These are phyloP conservation scores for Plenodomus lindquistii DNA, from an alignment of 2,329 filamentous ascomycete species.

Conservation along the genomic window DNA sequence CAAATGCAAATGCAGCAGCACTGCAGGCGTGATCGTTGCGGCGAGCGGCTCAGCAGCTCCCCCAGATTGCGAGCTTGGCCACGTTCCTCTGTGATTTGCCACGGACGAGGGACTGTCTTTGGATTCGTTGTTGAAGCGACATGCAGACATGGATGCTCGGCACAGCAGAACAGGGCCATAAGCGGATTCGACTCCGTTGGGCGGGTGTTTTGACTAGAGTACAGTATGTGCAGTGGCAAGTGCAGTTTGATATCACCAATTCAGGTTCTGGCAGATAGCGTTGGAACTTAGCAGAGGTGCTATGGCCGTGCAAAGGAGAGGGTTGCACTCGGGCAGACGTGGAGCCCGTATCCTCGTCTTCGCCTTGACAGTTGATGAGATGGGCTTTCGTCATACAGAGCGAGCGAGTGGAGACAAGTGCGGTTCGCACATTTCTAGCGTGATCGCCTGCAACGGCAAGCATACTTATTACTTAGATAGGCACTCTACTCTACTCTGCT, in stretches of 20 bases:
- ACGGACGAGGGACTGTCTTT: conserved; percentile 7
- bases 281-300: conserved; percentile 21
- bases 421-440: conserved; percentile 26
- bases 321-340: conserved; percentile 3
- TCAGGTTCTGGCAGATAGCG: conserved; percentile 25
- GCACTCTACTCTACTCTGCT: too few relatives aligned
- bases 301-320: conserved; percentile 22
- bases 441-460: conserved; percentile 23
- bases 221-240: too few relatives aligned
- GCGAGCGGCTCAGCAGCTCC: conserved; percentile 3
- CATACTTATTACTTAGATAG: too few relatives aligned
- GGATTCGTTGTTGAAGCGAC: conserved; percentile 16
- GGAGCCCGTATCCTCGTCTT: background rate
- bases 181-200: conserved; percentile 17
- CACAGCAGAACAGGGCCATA: background rate
- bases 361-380: background rate
- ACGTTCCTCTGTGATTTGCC: conserved; percentile 24
- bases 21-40: conserved; percentile 15
- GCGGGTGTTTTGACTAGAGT: conserved; percentile 21
- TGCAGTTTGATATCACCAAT: conserved; percentile 9
- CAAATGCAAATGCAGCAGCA: conserved; percentile 6
- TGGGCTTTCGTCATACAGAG: conserved; percentile 27
- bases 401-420: conserved; percentile 23
- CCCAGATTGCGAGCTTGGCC: conserved; percentile 9
- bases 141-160: conserved; percentile 13